A percentile compares a stretch with the other conserved stretches of the same genome.
Evolutionary conservation across 1,139 yeast species (phyloP).

Genomic region (Yamadazyma friedrichii): DNA sequence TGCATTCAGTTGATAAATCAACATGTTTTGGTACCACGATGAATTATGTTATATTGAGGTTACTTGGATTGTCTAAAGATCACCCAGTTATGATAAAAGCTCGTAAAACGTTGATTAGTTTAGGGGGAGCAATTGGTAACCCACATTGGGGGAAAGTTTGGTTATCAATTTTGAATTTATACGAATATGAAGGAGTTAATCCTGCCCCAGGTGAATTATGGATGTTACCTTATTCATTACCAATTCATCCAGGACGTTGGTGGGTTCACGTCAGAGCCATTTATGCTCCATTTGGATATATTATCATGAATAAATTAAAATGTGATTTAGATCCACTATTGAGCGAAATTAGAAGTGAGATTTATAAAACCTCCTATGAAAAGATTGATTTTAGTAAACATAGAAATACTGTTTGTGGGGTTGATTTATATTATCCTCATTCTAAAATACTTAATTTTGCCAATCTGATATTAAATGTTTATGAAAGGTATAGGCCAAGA

Average conservation of each 20-base stretch:
- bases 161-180: constrained; percentile 75
- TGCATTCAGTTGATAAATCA: constrained; percentile 86
- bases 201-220: constrained; percentile 98
- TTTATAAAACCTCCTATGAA: constrained; percentile 66
- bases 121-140: constrained; percentile 87
- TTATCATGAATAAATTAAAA: constrained; percentile 55
- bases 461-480: constrained; percentile 58
- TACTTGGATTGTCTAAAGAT: constrained; percentile 69
- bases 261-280: constrained; percentile 99
- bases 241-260: constrained; percentile 95
- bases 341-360: constrained; percentile 66
- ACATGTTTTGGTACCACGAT: constrained; percentile 94
- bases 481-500: constrained; percentile 73
- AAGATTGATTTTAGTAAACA: constrained; percentile 65
- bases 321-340: constrained; percentile 68
- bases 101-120: constrained; percentile 58
- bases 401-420: constrained; percentile 85
- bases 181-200: constrained; percentile 95
- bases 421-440: constrained; percentile 93
- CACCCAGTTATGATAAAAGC: constrained; percentile 86
- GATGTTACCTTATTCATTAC: constrained; percentile 76
- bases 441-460: constrained; percentile 62
- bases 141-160: constrained; percentile 99
- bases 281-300: constrained; percentile 82
- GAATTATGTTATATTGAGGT: constrained; percentile 75